These are phyloP conservation scores for Pseudophaeomoniella oleicola DNA, from an alignment of 2,329 filamentous ascomycete species.

Conservation along the genomic window DNA sequence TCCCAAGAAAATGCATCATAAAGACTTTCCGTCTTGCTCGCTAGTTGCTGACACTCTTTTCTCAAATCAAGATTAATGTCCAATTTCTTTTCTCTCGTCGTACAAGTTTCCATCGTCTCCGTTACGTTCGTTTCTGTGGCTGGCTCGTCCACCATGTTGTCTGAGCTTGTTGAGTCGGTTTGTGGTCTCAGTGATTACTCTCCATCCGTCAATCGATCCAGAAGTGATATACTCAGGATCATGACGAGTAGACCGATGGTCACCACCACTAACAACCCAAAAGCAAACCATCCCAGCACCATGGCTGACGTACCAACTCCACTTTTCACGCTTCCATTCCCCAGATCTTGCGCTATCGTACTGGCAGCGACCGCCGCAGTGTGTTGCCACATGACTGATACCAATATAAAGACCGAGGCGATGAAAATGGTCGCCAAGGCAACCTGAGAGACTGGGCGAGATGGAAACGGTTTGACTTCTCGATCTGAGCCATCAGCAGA, in stretches of 20 bases:
- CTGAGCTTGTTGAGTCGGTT: no score
- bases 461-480: constrained; percentile 89
- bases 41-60: no score
- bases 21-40: no score
- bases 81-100: no score
- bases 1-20: no score
- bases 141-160: no score
- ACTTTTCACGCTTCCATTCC: constrained; percentile 72
- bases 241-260: constrained; percentile 90
- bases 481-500: constrained; percentile 68
- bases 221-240: constrained; percentile 80
- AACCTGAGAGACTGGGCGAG: constrained; percentile 79
- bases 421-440: constrained; percentile 83
- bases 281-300: constrained; percentile 96
- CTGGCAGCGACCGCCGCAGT: constrained; percentile 92
- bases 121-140: no score
- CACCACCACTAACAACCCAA: constrained; percentile 82
- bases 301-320: constrained; percentile 91
- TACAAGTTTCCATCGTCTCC: no score
- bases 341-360: constrained; percentile 83
- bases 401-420: constrained; percentile 49
- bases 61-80: no score
- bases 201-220: constrained; percentile 45
- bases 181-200: constrained; percentile 8
- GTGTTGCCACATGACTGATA: constrained; percentile 51